phyloP scores from a whole-genome alignment of 2,329 filamentous ascomycete genomes.

The Raffaelea albimanens region DNA sequence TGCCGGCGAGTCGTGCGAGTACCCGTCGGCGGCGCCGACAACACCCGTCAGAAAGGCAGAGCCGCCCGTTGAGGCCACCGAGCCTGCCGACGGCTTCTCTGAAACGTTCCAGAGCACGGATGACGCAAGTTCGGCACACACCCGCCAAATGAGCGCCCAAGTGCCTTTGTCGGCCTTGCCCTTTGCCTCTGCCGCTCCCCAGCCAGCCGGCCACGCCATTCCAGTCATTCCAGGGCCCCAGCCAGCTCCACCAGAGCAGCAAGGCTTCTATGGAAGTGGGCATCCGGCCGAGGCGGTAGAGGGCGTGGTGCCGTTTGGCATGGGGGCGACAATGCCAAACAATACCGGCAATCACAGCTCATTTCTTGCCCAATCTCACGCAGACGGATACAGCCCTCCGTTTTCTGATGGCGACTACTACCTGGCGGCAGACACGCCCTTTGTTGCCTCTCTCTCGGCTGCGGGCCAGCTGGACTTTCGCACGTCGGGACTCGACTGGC shows the following conservation, averaged over 20 bases:
- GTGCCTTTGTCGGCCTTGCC: too few relatives aligned
- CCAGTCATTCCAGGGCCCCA: too few relatives aligned
- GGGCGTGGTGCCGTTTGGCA: background rate
- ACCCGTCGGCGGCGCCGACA: conserved; percentile 2
- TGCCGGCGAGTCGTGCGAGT: conserved; percentile 10
- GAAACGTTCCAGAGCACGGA: background rate
- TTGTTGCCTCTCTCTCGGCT: conserved; percentile 7
- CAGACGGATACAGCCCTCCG: conserved; percentile 1
- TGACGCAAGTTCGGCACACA: too few relatives aligned
- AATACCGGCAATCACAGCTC: background rate
- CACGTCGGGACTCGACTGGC: conserved; percentile 9
- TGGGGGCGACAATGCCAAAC: background rate
- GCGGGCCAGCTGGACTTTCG: conserved; percentile 9
- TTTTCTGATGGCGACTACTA: conserved; percentile 8
- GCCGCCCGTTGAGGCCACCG: background rate
- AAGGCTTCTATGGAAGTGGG: background rate
- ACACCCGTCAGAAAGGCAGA: background rate
- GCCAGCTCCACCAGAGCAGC: too few relatives aligned
- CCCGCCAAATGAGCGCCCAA: too few relatives aligned
- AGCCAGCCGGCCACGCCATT: too few relatives aligned
- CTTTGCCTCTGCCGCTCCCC: too few relatives aligned
- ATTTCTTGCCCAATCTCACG: too few relatives aligned
- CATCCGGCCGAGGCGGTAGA: background rate
- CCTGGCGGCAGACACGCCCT: conserved; percentile 3
- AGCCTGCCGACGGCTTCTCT: background rate